phyloP scores from a whole-genome alignment of 257 asterid genomes.

The Ocimum tenuiflorum region DNA sequence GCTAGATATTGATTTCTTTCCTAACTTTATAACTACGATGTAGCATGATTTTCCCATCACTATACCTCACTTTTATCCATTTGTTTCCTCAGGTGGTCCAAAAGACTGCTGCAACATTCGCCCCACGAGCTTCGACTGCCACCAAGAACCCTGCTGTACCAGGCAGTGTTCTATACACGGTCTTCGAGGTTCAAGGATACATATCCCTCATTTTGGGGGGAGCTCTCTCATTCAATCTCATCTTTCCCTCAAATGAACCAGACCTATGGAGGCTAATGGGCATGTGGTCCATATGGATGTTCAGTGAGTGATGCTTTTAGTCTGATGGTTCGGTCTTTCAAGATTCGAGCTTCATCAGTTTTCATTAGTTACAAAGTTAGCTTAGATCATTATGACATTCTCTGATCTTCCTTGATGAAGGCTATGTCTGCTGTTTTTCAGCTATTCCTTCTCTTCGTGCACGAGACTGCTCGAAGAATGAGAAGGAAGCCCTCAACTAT shows the following conservation, averaged over 20 bases:
- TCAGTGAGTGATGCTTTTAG: conserved; percentile 54
- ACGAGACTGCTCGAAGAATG: conserved; percentile 90
- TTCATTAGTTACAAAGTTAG: no score
- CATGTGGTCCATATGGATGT: conserved; percentile 99
- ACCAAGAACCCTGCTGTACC: conserved; percentile 81
- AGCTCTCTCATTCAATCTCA: conserved; percentile 79
- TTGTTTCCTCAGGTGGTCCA: conserved; percentile 59
- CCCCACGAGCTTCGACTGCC: conserved; percentile 92
- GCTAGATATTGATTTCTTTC: neutral
- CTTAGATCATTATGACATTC: no score
- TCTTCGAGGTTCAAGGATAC: conserved; percentile 86
- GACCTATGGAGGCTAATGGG: conserved; percentile 97
- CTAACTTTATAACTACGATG: no score
- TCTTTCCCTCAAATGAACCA: conserved; percentile 83
- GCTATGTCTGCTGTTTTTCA: conserved; percentile 29
- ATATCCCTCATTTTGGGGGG: conserved; percentile 73
- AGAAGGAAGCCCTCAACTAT: conserved; percentile 92
- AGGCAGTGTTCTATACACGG: conserved; percentile 61
- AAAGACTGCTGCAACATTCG: conserved; percentile 97
- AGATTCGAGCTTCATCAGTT: no score
- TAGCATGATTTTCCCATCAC: no score
- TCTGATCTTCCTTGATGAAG: no score
- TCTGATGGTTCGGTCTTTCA: neutral
- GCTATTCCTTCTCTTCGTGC: conserved; percentile 97
- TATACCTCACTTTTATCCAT: neutral